Conservation (phyloP, 176 grass and related monocot genomes). For the Urochloa ruziziensis region DNA sequence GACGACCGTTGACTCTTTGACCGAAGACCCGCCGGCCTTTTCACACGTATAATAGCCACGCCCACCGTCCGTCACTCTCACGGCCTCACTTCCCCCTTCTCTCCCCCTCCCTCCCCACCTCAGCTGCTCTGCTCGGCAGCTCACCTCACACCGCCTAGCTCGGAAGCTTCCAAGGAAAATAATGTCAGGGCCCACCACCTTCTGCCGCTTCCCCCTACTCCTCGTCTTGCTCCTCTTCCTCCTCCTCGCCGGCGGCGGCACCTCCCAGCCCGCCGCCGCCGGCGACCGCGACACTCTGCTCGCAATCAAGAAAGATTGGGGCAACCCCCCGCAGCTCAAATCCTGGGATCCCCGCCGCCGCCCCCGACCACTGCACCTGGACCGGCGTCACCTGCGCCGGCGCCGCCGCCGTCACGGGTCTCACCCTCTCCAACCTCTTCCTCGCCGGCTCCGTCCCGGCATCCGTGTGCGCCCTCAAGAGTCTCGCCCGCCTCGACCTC, state of each 20-base stretch:
- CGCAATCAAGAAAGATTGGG: constrained; percentile 35
- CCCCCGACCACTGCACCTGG: constrained; percentile 52
- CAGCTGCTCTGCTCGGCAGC: too few species aligned
- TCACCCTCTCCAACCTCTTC: not conserved
- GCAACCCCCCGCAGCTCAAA: constrained; percentile 26
- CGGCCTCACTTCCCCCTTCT: too few species aligned
- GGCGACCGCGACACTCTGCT: constrained; percentile 39
- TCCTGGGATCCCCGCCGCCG: constrained; percentile 53
- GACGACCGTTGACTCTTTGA: too few species aligned
- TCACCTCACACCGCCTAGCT: too few species aligned
- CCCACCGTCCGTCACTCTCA: too few species aligned
- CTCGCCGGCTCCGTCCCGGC: constrained; percentile 37
- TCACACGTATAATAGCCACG: too few species aligned
- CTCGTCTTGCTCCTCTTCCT: constrained; percentile 14
- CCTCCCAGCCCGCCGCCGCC: not conserved
- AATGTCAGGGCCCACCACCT: not conserved
- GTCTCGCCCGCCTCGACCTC: constrained; percentile 59
- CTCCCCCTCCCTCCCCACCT: too few species aligned
- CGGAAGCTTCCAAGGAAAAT: too few species aligned
- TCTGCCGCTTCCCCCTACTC: not conserved
- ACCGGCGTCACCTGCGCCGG: constrained; percentile 35
- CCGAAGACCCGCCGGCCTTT: too few species aligned
- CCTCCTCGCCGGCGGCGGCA: not conserved
- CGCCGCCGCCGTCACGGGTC: not conserved
- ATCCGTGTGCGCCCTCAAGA: constrained; percentile 45